Evolutionary conservation across 164 flowering plant species (phyloP), one percentile per base, ranked within the genome.

Genomic region (Buxus sempervirens): DNA sequence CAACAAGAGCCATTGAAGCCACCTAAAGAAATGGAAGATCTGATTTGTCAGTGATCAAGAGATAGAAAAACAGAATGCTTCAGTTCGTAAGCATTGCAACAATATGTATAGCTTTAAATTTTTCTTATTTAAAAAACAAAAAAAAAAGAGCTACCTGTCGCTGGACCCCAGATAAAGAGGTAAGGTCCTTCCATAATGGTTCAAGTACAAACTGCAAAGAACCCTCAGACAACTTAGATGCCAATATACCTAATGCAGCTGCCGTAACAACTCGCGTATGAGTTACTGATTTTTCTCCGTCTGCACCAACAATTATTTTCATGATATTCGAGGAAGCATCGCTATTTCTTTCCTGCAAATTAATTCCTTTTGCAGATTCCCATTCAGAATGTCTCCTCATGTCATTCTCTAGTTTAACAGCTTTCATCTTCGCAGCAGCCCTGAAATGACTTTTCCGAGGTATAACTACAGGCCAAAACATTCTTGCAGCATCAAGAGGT

Each of bases 391-490:
- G 78, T 70, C 76, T 57, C 61, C 22, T 67, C 63, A 61, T 60
- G 13, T 83, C 90, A 74, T 77, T 84, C 70, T 93, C 99, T 67
- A 81, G 76, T 67, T 79, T 89, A 45, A 72, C 94, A 76, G 89
- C 96, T 84, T 92, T 91, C 94, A 96, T 91, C 78, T 96, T 96
- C 25, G 99, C 98, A 32, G 97, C 96, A 63, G 96, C 96, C 81
- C 76, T 86, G 69, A 86, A 75, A 72, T 91, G 97, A 74, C 96
- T 93, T 76, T 86, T 93, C 66, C 98, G 86, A 65, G 99, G 96
- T 66, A 82, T 83, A 26, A 90, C 85, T 23, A 82, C 89, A 22
- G 99, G 99, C 96, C 97, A 93, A 80, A 88, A 93, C 93, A 96
- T 88, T 84, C 90, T 93, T 72, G 90, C 66, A 62, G 91, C 72